Evolutionary conservation across 2,329 filamentous ascomycete genomes (phyloP), one percentile per base, ranked within the genome.

Genomic region (Aspergillus transmontanensis): DNA sequence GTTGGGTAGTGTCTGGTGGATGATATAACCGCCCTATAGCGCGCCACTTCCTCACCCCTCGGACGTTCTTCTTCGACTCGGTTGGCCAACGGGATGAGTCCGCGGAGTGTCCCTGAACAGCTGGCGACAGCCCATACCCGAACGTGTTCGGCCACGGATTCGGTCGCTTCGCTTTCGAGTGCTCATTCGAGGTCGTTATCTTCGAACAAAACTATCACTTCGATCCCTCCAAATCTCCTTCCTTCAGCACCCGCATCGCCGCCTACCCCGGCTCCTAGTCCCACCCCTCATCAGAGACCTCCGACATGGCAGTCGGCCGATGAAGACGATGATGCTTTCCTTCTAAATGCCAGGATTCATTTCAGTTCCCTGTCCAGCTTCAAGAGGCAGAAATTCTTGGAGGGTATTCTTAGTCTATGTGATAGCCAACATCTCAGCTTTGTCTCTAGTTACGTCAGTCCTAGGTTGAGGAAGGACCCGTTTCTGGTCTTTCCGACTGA

Each of bases 351-450:
- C 62, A 87, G 92, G 64, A 86, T 89, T 64, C 88, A 93, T 72
- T 98, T 98, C 74, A 88, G 89, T 72, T 87, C 89, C 60, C 89
- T 93, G 77, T 90, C 89, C 62, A 87, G 89, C 28, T 86, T 88
- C 0, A 91, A 94, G 78, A 88, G 92, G 62, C 91, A 93, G 71
- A 87, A 91, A 45, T 87, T 96, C 71, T 82, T 99, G 63, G 92
- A 92, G 57, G 94, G 97, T 75, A 83, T 99, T 62, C 83, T 99
- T 68, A 96, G 96, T 73, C 86, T 97, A 70, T 99, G 95, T 81
- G 96, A 96, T 70, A 97, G 92, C 72, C 93, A 96, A 73, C 91
- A 96, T 77, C 84, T 99, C 69, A 97, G 93, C 79, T 98, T 97
- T 75, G 94, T 99, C 23, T 93, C 96, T 70, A 93, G 96, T 76